These are phyloP conservation scores for Phialocephala subalpina DNA, from an alignment of 2,329 filamentous ascomycete species.

Conservation along the genomic window DNA sequence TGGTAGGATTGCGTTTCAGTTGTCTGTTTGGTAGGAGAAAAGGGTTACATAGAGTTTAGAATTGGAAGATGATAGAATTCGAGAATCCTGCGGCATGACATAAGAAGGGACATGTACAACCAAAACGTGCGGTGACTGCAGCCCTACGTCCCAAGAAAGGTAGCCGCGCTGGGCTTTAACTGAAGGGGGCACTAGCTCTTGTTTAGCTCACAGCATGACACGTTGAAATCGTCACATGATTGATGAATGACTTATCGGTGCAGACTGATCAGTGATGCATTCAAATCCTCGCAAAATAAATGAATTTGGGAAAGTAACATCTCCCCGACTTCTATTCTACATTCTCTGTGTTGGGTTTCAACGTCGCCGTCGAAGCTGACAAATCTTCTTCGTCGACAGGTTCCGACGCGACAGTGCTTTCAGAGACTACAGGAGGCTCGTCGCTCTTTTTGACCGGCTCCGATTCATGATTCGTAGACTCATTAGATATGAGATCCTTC, in stretches of 20 bases:
- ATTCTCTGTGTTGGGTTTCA: constrained; percentile 32
- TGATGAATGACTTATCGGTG: neutral
- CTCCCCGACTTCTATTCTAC: constrained; percentile 32
- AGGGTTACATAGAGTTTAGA: no score
- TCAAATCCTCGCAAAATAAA: constrained; percentile 7
- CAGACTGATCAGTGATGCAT: neutral
- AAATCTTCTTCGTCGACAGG: constrained; percentile 33
- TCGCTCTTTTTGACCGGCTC: constrained; percentile 31
- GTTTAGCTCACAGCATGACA: neutral
- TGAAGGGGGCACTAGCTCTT: neutral
- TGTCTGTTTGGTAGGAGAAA: neutral
- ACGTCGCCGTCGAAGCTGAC: constrained; percentile 34
- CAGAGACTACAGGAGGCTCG: constrained; percentile 25
- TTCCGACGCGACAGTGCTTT: constrained; percentile 20
- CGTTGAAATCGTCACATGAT: neutral
- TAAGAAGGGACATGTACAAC: no score
- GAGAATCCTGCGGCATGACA: no score
- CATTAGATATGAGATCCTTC: constrained; percentile 21
- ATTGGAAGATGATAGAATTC: no score
- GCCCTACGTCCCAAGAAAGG: no score
- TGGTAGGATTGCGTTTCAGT: neutral
- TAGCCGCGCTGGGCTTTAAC: neutral
- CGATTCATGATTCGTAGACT: constrained; percentile 13
- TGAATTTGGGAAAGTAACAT: neutral
- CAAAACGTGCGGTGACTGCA: no score